Percentiles rank a stretch among this genome's conserved stretches.
phyloP scores from a whole-genome alignment of 306 rosid species.

The Hippophae rhamnoides region DNA sequence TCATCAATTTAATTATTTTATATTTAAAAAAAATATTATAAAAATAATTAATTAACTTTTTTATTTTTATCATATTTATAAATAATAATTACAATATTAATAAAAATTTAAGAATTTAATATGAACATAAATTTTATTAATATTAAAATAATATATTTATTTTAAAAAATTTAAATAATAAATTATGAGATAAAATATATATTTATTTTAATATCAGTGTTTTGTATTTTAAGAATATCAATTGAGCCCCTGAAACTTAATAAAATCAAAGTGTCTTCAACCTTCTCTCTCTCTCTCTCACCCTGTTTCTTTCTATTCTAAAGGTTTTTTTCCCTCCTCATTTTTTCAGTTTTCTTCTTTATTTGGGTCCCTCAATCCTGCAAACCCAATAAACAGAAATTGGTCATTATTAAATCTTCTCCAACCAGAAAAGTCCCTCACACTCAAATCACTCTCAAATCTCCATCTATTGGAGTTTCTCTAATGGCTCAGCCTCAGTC shows the following conservation, averaged over 20 bases:
- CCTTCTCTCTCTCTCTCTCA: constrained; percentile 25
- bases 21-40: no score
- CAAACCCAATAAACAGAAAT: constrained; percentile 34
- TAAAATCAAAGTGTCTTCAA: constrained; percentile 57
- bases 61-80: no score
- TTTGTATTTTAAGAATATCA: no score
- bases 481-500: constrained; percentile 34
- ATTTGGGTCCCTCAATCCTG: constrained; percentile 29
- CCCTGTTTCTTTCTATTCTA: background rate
- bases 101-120: no score
- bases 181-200: no score
- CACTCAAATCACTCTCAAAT: background rate
- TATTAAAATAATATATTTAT: no score
- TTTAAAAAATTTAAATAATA: no score
- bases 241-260: constrained; percentile 47
- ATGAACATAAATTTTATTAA: no score
- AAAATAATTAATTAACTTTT: no score
- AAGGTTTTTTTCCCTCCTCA: background rate
- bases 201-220: no score
- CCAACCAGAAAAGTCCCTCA: constrained; percentile 27
- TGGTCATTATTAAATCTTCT: constrained; percentile 51
- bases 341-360: background rate
- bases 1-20: no score
- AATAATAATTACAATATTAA: no score
- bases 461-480: background rate